A percentile compares a stretch with the other conserved stretches of the same genome.
Conservation (phyloP, 2,329 filamentous ascomycete genomes). For the Metarhizium sp. region DNA sequence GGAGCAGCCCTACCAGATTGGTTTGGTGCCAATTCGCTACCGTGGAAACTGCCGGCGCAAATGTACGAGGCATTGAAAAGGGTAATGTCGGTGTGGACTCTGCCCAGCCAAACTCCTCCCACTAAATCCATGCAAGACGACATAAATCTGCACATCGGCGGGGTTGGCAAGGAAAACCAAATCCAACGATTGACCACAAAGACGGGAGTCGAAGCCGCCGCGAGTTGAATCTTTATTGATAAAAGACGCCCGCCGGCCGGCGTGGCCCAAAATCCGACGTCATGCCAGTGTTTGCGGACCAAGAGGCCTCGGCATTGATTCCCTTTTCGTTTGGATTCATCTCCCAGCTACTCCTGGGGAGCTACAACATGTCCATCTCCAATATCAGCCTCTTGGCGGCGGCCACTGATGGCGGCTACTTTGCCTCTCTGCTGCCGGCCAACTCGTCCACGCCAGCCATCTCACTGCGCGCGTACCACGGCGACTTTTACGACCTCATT, state of each 20-base stretch:
- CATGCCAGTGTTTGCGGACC: neutral
- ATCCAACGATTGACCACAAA: no score
- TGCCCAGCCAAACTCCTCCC: neutral
- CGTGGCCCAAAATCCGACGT: neutral
- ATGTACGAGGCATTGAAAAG: neutral
- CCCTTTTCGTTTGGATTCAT: neutral
- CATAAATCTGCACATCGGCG: neutral
- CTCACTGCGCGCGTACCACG: conserved; percentile 27
- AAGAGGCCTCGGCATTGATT: no score
- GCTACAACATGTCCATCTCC: neutral
- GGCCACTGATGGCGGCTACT: conserved; percentile 4
- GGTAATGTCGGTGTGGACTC: neutral
- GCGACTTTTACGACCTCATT: conserved; percentile 40
- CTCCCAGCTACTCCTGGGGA: neutral
- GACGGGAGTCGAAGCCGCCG: no score
- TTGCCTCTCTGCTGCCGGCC: neutral
- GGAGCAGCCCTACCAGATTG: no score
- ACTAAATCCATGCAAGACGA: neutral
- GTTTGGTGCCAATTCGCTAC: neutral
- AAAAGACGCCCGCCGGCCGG: neutral
- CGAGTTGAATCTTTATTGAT: neutral
- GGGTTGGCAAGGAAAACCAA: neutral
- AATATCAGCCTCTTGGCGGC: conserved; percentile 1
- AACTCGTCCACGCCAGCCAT: conserved; percentile 15
- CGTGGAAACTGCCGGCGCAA: neutral